Evolutionary conservation across 352 stramenopile genomes (phyloP), one percentile per base, ranked within the genome.

Genomic region (Pythium folliculosum): DNA sequence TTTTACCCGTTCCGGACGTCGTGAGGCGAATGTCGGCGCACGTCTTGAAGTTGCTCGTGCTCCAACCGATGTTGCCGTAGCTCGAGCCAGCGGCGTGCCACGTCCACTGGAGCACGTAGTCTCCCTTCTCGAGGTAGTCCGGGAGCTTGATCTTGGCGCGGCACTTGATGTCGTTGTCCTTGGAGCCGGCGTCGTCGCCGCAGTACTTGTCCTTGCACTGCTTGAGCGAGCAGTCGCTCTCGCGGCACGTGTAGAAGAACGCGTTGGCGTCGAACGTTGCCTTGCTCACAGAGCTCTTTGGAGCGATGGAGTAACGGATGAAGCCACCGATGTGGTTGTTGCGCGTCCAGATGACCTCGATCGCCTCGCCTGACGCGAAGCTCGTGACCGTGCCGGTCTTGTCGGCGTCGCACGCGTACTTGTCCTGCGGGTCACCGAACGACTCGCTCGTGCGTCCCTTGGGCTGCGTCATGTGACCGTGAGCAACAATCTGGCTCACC

Each of bases 271-370:
- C 80, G 30, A 89, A 82, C 4, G 65, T 67, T 1, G 52, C 70
- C 61, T 80, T 80, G 4, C 58, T 67, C 59, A 69, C 53, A 25
- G 69, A 60, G 21, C 76, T 76, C 2, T 64, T 61, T 4, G 75
- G 70, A 23, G 71, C 78, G 22, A 84, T 72, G 4, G 77, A 61
- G 69, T 76, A 87, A 5, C 79, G 77, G 57, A 85, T 87, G 67
- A 87, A 87, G 27, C 77, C 79, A n/a, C 79, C 77, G 12, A 87
- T 52, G 61, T 84, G 79, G 55, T 87, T 87, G 67, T 87, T 87
- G 40, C 75, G 75, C 61, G 64, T 80, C 67, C 81, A 83, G 44
- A 67, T 70, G 44, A 87, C 79, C 45, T 85, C 73, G 63, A 85
- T 85, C 5, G 61, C 78, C 50, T 87, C 70, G 1, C 75, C 72